Evolutionary conservation across 805 yeast species (phyloP).

Genomic region (Yarrowia sp.): DNA sequence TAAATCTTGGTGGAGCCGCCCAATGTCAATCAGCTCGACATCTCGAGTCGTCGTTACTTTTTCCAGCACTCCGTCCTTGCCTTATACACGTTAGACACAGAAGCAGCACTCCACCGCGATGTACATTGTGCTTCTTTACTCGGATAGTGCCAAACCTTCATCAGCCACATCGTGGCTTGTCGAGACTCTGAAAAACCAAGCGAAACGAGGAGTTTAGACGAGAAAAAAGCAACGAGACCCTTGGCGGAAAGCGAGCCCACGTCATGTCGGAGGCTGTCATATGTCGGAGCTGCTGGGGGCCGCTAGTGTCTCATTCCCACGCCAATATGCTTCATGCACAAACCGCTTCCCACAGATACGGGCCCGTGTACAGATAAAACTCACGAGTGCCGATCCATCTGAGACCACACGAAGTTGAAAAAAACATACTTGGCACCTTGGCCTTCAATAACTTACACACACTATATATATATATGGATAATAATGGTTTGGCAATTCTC

Average conservation of each 20-base stretch:
- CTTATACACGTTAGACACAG: background rate
- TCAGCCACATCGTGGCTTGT: background rate
- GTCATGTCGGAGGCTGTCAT: constrained; percentile 2
- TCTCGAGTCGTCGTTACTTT: constrained; percentile 6
- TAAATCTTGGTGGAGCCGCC: background rate
- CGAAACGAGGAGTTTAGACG: background rate
- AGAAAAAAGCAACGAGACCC: constrained; percentile 5
- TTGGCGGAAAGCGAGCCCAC: background rate
- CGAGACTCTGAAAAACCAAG: background rate
- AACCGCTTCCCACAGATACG: background rate
- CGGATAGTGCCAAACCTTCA: background rate
- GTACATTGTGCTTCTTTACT: background rate
- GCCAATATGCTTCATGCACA: constrained; percentile 1
- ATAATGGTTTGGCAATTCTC: constrained; percentile 6
- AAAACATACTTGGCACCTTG: constrained; percentile 16
- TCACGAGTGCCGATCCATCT: background rate
- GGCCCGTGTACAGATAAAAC: background rate
- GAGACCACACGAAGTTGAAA: background rate
- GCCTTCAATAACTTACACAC: constrained; percentile 35
- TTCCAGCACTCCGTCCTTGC: background rate
- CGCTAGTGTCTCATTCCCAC: background rate
- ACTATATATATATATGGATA: constrained; percentile 18
- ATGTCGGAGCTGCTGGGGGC: constrained; percentile 7
- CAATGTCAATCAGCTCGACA: background rate
- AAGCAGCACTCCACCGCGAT: background rate